Evolutionary conservation across 1,139 yeast species (phyloP), one percentile per base, ranked within the genome.

Genomic region (Geotrichum carabidarum): DNA sequence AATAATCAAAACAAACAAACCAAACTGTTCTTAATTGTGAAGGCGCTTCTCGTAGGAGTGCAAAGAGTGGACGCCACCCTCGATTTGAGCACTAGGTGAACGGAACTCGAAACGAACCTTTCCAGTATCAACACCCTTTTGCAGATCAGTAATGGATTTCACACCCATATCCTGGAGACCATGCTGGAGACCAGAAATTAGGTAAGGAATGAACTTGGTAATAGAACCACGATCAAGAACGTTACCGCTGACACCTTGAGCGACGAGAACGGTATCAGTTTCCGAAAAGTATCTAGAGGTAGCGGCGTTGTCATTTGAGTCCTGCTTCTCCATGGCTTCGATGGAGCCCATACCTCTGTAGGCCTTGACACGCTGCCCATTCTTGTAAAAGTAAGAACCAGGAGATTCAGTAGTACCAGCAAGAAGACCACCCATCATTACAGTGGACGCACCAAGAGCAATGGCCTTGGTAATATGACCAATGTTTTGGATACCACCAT

Each of bases 281-380:
- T 93, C 99, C 57, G 97, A 89, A 75, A 93, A 93, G 79, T 93
- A 93, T 78, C 99, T 87, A 50, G 97, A 90, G 60, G 99, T 88
- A 50, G 99, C 93, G 58, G 99, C 99, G 69, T 93, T 94, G 65
- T 95, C 96, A 72, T 83, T 84, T 68, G 79, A 79, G 50, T 74
- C 76, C 58, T 96, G 88, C 78, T 89, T 86, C 80, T 93, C 94
- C 98, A 91, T 91, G 62, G 99, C 99, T 72, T 91, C 99, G 67
- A 93, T 84, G 40, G 99, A 93, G 65, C 99, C 99, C 99, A 93
- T 93, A 78, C 99, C 99, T 78, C 99, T 86, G 81, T 93, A 93
- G 61, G 90, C 76, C 81, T 93, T 93, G 73, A 94, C 83, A 76
- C 99, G 86, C 79, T 94, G 86, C 71, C 99, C 99, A 69, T 93